Percentiles rank a stretch among this genome's conserved stretches.
These are phyloP conservation scores for Marvania coccoides DNA, from an alignment of 139 green algal genomes.

Conservation along the genomic window DNA sequence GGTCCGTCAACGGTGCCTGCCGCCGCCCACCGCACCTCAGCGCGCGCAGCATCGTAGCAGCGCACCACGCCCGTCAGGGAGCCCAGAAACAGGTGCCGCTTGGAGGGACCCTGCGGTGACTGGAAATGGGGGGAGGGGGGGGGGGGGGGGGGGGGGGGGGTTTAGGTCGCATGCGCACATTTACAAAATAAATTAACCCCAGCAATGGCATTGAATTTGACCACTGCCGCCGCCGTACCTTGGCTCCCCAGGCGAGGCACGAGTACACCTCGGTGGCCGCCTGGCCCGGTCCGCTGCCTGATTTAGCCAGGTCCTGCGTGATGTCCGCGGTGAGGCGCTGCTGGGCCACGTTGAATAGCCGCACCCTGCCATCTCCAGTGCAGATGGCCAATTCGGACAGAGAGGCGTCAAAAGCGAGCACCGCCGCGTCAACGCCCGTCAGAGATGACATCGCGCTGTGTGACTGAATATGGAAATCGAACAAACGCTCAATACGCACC, in stretches of 20 bases:
- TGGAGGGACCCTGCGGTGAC: background rate
- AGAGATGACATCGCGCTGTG: slow-evolving; percentile 2
- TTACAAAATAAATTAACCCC: too few relatives aligned
- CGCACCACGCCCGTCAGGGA: background rate
- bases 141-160: too few relatives aligned
- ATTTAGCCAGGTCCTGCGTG: background rate
- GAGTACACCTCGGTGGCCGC: background rate
- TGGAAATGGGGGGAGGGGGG: too few relatives aligned
- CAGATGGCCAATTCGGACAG: background rate
- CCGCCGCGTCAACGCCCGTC: background rate
- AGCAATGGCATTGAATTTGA: background rate
- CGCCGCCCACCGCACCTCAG: background rate
- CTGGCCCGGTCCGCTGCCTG: background rate
- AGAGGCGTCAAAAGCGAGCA: background rate
- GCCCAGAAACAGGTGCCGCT: background rate
- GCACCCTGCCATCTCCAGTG: background rate
- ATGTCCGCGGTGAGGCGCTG: background rate
- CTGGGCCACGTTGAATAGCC: background rate
- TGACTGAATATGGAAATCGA: too few relatives aligned
- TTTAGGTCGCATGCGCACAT: too few relatives aligned
- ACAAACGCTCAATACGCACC: too few relatives aligned
- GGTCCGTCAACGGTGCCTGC: background rate
- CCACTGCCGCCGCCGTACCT: background rate
- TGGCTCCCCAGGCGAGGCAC: background rate
- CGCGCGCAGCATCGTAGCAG: slow-evolving; percentile 4